phyloP scores from a whole-genome alignment of 805 yeast species.

The Nakazawaea pomicola region DNA sequence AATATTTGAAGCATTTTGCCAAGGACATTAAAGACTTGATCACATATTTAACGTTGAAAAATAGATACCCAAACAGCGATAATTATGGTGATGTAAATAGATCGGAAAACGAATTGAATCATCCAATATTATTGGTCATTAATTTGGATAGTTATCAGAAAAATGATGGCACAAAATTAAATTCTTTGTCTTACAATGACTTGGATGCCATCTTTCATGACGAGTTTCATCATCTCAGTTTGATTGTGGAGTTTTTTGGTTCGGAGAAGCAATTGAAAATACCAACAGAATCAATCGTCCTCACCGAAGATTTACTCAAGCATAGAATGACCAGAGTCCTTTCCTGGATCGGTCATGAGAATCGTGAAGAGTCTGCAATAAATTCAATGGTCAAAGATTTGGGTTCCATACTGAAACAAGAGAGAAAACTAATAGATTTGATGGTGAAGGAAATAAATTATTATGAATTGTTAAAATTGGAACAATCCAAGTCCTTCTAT shows the following conservation, averaged over 20 bases:
- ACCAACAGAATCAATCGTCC: background rate
- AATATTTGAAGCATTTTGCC: background rate
- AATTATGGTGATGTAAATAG: background rate
- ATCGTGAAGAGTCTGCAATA: constrained; percentile 20
- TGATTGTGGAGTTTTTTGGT: background rate
- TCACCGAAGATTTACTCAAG: constrained; percentile 13
- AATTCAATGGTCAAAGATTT: constrained; percentile 31
- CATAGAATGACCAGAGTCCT: constrained; percentile 32
- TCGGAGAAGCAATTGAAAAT: background rate
- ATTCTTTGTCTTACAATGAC: background rate
- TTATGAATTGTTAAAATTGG: constrained; percentile 19
- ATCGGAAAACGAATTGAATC: constrained; percentile 8
- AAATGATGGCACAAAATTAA: background rate
- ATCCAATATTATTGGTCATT: constrained; percentile 9
- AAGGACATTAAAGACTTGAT: constrained; percentile 4
- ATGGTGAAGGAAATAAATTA: constrained; percentile 27
- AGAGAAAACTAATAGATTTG: constrained; percentile 16
- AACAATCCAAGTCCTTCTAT: constrained; percentile 20
- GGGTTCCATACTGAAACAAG: constrained; percentile 8
- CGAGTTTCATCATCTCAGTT: constrained; percentile 10
- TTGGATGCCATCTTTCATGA: constrained; percentile 1
- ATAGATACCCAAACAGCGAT: constrained; percentile 9
- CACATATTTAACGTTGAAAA: constrained; percentile 8
- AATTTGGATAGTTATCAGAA: background rate
- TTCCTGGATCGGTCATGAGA: constrained; percentile 35